phyloP scores from a whole-genome alignment of 2,329 filamentous ascomycete genomes.

The Diplocarpon rosae region DNA sequence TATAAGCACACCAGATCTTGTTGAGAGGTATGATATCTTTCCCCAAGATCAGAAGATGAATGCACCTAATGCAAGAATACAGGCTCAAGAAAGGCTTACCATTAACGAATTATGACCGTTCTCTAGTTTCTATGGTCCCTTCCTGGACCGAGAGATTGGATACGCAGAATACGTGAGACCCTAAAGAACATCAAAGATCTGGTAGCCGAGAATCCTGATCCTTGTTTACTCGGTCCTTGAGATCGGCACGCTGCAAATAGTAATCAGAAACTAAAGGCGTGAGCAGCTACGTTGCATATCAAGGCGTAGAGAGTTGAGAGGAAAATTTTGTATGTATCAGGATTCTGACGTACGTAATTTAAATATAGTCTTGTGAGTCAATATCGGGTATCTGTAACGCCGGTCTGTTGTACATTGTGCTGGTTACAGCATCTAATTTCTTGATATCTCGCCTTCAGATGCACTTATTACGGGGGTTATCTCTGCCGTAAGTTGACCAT shows the following conservation, averaged over 20 bases:
- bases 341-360: too few species aligned
- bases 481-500: too few species aligned
- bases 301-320: too few species aligned
- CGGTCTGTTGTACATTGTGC: slow-evolving; percentile 5
- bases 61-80: background rate
- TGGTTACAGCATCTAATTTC: background rate
- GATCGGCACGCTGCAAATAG: too few species aligned
- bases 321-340: too few species aligned
- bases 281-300: too few species aligned
- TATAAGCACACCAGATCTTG: slow-evolving; percentile 38
- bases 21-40: slow-evolving; percentile 23
- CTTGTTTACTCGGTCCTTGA: too few species aligned
- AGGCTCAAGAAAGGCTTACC: slow-evolving; percentile 32
- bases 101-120: slow-evolving; percentile 33
- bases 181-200: slow-evolving; percentile 12
- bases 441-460: background rate
- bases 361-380: too few species aligned
- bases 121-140: slow-evolving; percentile 35
- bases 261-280: too few species aligned
- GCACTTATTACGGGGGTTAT: background rate
- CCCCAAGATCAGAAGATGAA: background rate
- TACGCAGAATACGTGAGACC: slow-evolving; percentile 30
- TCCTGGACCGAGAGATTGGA: slow-evolving; percentile 27
- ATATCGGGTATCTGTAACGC: background rate
- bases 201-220: background rate